Percentiles rank a stretch among this genome's conserved stretches.
phyloP scores from a whole-genome alignment of 306 rosid genomes.

The Corylus avellana region DNA sequence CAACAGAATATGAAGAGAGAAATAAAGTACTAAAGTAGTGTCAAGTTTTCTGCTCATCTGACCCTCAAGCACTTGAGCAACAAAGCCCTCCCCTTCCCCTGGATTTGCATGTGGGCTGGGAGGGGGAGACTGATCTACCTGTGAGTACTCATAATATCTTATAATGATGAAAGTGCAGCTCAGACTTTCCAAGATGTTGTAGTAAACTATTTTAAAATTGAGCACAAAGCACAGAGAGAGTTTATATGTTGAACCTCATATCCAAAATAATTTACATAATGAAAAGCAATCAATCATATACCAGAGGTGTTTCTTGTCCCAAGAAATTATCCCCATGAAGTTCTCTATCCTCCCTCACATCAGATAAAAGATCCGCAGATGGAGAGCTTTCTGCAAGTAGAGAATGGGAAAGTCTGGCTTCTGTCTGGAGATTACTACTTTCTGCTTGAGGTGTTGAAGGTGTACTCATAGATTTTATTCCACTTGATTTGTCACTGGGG shows the following conservation, averaged over 20 bases:
- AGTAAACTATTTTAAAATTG: background rate
- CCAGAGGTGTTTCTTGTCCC: conserved; percentile 87
- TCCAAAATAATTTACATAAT: conserved; percentile 3
- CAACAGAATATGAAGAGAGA: background rate
- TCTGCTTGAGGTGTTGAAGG: conserved; percentile 96
- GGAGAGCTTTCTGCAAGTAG: conserved; percentile 74
- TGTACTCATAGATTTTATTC: conserved; percentile 76
- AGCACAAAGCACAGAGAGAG: background rate
- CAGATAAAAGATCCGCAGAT: conserved; percentile 63
- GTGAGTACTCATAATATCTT: background rate
- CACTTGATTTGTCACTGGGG: conserved; percentile 87
- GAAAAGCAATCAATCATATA: conserved; percentile 40
- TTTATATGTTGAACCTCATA: background rate
- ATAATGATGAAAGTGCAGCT: background rate
- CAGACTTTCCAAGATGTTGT: background rate
- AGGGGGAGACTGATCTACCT: background rate
- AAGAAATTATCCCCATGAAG: conserved; percentile 56
- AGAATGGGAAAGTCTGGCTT: conserved; percentile 72
- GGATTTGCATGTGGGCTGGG: conserved; percentile 2
- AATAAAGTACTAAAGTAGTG: background rate
- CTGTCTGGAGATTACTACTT: conserved; percentile 57
- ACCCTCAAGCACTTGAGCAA: background rate
- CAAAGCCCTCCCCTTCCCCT: background rate
- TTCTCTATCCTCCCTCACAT: conserved; percentile 70
- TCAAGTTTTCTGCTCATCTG: background rate